Conservation (phyloP, 352 stramenopile genomes). For the Globisporangium perplexum region DNA sequence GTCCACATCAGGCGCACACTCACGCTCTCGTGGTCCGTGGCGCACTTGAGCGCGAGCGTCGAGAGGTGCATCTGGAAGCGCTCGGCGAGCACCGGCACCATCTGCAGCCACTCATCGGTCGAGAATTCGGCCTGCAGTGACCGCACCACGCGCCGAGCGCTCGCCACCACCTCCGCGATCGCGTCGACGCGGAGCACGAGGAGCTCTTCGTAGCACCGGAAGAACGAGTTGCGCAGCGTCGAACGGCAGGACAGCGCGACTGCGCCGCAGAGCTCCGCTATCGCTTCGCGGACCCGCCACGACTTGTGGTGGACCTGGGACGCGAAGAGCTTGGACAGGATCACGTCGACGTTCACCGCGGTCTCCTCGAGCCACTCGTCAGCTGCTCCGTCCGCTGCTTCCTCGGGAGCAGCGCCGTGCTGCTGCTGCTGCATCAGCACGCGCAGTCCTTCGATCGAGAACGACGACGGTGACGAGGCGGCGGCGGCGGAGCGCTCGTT, state of each 20-base stretch:
- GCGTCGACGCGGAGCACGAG: slow-evolving; percentile 56
- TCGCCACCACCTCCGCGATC: slow-evolving; percentile 26
- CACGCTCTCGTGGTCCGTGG: slow-evolving; percentile 53
- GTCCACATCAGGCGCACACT: slow-evolving; percentile 57
- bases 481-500: not conserved
- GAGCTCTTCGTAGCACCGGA: slow-evolving; percentile 76
- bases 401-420: not conserved
- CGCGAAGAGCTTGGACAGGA: slow-evolving; percentile 57
- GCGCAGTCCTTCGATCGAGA: slow-evolving; percentile 14
- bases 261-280: slow-evolving; percentile 53
- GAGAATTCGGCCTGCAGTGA: slow-evolving; percentile 21
- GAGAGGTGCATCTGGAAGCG: slow-evolving; percentile 72
- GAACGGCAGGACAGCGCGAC: slow-evolving; percentile 48
- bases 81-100: slow-evolving; percentile 55
- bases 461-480: slow-evolving; percentile 7
- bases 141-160: slow-evolving; percentile 12
- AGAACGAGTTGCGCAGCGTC: slow-evolving; percentile 50
- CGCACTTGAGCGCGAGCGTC: slow-evolving; percentile 52
- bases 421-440: slow-evolving; percentile 8
- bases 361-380: slow-evolving; percentile 53
- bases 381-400: not conserved
- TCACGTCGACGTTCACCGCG: slow-evolving; percentile 53
- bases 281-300: slow-evolving; percentile 53
- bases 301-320: slow-evolving; percentile 29
- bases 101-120: slow-evolving; percentile 40